Evolutionary conservation across 1,139 yeast species (phyloP).

Genomic region (Candida glucosophila): DNA sequence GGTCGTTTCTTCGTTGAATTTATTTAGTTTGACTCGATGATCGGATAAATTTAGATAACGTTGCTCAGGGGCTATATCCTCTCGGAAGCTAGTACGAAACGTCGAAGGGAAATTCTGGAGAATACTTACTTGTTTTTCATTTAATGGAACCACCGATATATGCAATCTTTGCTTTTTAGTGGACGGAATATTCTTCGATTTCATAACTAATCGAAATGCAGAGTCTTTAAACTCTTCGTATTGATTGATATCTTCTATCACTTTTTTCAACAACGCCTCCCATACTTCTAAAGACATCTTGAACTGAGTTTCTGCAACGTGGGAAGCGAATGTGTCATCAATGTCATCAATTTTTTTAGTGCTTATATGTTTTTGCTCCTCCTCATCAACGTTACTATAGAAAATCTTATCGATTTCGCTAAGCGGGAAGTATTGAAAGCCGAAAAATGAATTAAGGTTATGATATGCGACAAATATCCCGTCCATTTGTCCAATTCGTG

Average conservation of each 20-base stretch:
- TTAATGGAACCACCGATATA: slow-evolving; percentile 27
- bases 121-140: slow-evolving; percentile 13
- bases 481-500: slow-evolving; percentile 93
- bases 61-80: slow-evolving; percentile 12
- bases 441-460: slow-evolving; percentile 72
- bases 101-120: slow-evolving; percentile 18
- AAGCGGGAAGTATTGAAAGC: slow-evolving; percentile 82
- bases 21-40: slow-evolving; percentile 12
- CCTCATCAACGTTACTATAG: slow-evolving; percentile 13
- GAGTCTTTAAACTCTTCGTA: slow-evolving; percentile 7
- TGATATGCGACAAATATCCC: slow-evolving; percentile 92
- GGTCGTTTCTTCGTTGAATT: slow-evolving; percentile 9
- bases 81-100: slow-evolving; percentile 17
- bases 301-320: slow-evolving; percentile 68
- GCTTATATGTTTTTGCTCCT: slow-evolving; percentile 21
- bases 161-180: slow-evolving; percentile 6
- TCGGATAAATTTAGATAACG: slow-evolving; percentile 11
- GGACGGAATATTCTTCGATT: slow-evolving; percentile 7
- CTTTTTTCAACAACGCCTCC: slow-evolving; percentile 38
- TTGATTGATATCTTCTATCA: slow-evolving; percentile 19
- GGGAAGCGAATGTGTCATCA: slow-evolving; percentile 28
- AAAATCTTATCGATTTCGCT: slow-evolving; percentile 52
- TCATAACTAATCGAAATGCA: slow-evolving; percentile 24
- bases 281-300: slow-evolving; percentile 53
- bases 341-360: slow-evolving; percentile 24